Evolutionary conservation across 2,329 filamentous ascomycete species (phyloP).

Genomic region (Colletotrichum falcatum): DNA sequence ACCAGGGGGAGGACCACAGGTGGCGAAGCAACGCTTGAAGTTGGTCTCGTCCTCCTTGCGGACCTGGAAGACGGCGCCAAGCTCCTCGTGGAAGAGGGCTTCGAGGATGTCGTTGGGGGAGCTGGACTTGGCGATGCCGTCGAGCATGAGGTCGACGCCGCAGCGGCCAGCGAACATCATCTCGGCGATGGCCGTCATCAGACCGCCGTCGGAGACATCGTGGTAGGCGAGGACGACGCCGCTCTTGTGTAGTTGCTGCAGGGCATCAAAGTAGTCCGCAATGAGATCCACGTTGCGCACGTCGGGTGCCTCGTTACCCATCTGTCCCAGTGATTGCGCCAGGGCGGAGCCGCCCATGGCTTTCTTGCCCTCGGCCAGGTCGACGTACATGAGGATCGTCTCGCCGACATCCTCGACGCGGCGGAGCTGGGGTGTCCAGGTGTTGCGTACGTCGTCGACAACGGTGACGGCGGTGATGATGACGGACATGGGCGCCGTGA

Average conservation of each 20-base stretch:
- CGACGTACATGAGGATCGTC: constrained; percentile 89
- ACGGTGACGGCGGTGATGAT: constrained; percentile 92
- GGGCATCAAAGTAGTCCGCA: constrained; percentile 91
- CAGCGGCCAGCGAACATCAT: constrained; percentile 99
- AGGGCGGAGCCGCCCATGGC: constrained; percentile 91
- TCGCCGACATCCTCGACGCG: constrained; percentile 89
- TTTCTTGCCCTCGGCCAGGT: constrained; percentile 84
- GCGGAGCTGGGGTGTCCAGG: constrained; percentile 92
- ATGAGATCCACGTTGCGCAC: constrained; percentile 84
- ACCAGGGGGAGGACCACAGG: constrained; percentile 84
- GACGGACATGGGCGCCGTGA: constrained; percentile 91
- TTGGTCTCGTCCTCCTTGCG: constrained; percentile 84
- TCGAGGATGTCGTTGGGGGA: constrained; percentile 75
- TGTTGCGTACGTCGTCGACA: constrained; percentile 84
- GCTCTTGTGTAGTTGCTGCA: constrained; percentile 72
- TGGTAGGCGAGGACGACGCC: constrained; percentile 88
- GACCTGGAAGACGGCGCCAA: constrained; percentile 96
- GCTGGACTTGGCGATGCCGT: constrained; percentile 74
- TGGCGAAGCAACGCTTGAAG: constrained; percentile 92
- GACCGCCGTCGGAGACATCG: constrained; percentile 91
- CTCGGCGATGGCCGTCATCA: constrained; percentile 90
- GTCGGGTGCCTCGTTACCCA: constrained; percentile 88
- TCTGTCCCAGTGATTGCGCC: constrained; percentile 87
- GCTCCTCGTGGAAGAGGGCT: constrained; percentile 93
- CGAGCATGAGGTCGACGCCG: constrained; percentile 86